These are phyloP conservation scores for Ophiostoma australiae DNA, from an alignment of 2,329 filamentous ascomycete species.

Conservation along the genomic window DNA sequence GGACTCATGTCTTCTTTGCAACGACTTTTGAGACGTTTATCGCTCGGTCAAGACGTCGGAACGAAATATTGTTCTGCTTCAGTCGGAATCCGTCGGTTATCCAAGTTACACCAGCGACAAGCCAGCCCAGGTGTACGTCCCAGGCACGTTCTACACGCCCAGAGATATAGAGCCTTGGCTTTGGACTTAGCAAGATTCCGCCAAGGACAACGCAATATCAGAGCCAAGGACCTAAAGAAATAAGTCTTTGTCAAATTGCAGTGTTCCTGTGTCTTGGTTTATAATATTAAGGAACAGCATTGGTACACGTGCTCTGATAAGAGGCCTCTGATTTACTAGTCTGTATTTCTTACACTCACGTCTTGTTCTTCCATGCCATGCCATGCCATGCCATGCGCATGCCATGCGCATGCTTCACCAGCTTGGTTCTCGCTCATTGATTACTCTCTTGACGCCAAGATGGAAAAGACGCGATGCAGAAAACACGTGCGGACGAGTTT, in stretches of 20 bases:
- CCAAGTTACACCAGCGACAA: background rate
- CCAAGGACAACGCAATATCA: conserved; percentile 3
- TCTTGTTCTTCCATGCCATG: background rate
- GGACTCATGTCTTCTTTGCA: background rate
- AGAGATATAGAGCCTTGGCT: conserved; percentile 11
- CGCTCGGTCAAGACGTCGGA: background rate
- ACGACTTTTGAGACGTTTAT: background rate
- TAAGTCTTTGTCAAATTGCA: background rate
- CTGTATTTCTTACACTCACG: background rate
- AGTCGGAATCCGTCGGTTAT: background rate
- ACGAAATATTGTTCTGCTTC: background rate
- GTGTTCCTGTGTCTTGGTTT: background rate
- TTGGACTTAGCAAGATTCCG: background rate
- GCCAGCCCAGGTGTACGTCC: background rate
- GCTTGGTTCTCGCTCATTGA: background rate
- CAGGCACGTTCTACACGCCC: conserved; percentile 14
- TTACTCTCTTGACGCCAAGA: conserved; percentile 7
- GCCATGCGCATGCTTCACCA: background rate
- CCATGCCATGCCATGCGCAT: too few species aligned
- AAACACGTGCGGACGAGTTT: background rate
- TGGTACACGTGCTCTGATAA: conserved; percentile 7
- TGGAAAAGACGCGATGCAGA: background rate
- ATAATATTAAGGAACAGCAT: background rate
- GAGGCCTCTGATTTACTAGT: conserved; percentile 1
- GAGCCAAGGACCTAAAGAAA: background rate